Conservation (phyloP, 192 early-diverging fungal genomes). For the Backusella macrospora region DNA sequence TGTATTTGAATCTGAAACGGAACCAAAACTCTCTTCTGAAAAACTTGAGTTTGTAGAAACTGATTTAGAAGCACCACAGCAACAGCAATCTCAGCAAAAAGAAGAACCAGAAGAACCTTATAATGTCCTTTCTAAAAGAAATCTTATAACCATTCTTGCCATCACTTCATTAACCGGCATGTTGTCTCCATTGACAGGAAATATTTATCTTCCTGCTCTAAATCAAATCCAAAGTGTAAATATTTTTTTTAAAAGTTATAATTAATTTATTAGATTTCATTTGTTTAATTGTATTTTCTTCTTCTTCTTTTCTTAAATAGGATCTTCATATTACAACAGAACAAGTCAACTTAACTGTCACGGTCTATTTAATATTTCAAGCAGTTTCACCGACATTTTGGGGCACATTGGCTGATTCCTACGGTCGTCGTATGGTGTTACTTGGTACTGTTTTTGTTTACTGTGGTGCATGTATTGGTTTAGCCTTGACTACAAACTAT, state of each 20-base stretch:
- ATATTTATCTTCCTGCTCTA: slow-evolving; percentile 34
- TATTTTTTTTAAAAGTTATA: too few species aligned
- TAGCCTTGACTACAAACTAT: slow-evolving; percentile 29
- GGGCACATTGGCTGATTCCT: slow-evolving; percentile 39
- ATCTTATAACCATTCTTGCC: slow-evolving; percentile 38
- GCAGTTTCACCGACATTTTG: slow-evolving; percentile 41
- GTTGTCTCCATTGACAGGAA: slow-evolving; percentile 26
- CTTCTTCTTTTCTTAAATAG: background rate
- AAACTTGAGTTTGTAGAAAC: too few species aligned
- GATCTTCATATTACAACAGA: slow-evolving; percentile 12
- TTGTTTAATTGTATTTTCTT: too few species aligned
- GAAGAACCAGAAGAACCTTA: slow-evolving; percentile 3
- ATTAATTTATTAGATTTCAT: too few species aligned
- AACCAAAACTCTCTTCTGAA: too few species aligned
- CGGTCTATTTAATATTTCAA: slow-evolving; percentile 32
- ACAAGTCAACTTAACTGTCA: slow-evolving; percentile 24
- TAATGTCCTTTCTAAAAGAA: slow-evolving; percentile 15
- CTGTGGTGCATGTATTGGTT: slow-evolving; percentile 34
- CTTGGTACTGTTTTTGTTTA: slow-evolving; percentile 33
- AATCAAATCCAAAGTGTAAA: slow-evolving; percentile 26
- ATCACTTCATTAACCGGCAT: slow-evolving; percentile 41
- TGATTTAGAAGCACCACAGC: too few species aligned
- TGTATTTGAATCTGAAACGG: too few species aligned
- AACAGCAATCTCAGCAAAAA: background rate
- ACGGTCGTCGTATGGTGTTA: slow-evolving; percentile 40